Conservation (phyloP, 1,284 basidiomycete species). For the Cryptococcus sp. region DNA sequence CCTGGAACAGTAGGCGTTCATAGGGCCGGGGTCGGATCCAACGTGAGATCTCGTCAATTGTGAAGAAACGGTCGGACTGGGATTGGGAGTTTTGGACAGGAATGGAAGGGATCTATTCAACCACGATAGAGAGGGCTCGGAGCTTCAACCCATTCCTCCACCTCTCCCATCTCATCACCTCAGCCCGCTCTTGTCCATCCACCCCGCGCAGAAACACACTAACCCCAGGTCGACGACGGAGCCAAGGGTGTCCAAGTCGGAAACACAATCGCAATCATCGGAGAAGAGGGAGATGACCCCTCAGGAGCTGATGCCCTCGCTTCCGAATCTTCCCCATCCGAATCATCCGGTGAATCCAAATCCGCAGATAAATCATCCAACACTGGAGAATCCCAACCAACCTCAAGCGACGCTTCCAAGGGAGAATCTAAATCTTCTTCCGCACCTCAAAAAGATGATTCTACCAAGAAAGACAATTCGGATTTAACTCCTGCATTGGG, state of each 20-base stretch:
- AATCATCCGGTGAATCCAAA: not conserved
- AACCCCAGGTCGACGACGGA: slow-evolving; percentile 66
- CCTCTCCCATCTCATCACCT: not conserved
- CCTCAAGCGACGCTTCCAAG: slow-evolving; percentile 11
- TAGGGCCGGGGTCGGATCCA: too few relatives aligned
- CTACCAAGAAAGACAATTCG: slow-evolving; percentile 43
- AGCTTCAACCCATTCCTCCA: not conserved
- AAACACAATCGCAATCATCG: slow-evolving; percentile 80
- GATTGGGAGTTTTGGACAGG: too few relatives aligned
- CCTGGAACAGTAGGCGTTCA: too few relatives aligned
- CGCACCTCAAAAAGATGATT: slow-evolving; percentile 50
- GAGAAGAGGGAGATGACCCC: slow-evolving; percentile 89
- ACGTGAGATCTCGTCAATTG: too few relatives aligned
- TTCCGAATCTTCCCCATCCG: slow-evolving; percentile 31
- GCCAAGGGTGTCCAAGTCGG: slow-evolving; percentile 83
- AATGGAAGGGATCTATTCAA: too few relatives aligned
- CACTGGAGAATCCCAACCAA: not conserved
- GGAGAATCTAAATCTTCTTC: slow-evolving; percentile 34
- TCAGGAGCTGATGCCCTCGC: slow-evolving; percentile 75
- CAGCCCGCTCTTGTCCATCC: not conserved
- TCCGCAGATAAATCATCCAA: not conserved
- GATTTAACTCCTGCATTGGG: slow-evolving; percentile 31
- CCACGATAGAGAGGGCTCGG: too few relatives aligned
- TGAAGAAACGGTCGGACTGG: too few relatives aligned
- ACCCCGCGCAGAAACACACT: not conserved